Evolutionary conservation across 225 moss, liverwort and hornwort genomes (phyloP).

Genomic region (Thuidium tamariscinum): DNA sequence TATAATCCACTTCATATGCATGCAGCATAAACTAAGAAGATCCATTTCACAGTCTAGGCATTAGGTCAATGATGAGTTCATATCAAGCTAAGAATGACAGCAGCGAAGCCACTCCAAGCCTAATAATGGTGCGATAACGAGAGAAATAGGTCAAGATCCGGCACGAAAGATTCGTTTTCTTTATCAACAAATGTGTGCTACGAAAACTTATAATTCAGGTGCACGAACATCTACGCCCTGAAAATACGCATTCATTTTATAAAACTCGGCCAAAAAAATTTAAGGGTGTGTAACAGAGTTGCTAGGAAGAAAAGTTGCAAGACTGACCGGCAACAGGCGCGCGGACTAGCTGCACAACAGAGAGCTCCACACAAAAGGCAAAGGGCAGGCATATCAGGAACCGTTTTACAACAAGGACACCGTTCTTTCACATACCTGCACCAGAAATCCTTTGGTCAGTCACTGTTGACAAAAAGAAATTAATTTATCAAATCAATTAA

Average conservation of each 20-base stretch:
- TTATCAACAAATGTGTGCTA: neutral
- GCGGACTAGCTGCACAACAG: slow-evolving; percentile 57
- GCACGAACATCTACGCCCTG: neutral
- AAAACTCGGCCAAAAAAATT: neutral
- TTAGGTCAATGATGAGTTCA: neutral
- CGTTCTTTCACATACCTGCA: slow-evolving; percentile 92
- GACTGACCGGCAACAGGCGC: slow-evolving; percentile 64
- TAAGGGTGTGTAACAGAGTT: neutral
- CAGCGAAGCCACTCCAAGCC: neutral
- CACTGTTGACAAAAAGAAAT: neutral
- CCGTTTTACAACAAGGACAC: slow-evolving; percentile 54
- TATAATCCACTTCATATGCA: neutral
- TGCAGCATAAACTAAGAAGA: neutral
- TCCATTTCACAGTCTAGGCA: neutral
- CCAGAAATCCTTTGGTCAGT: neutral
- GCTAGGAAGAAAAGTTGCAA: neutral
- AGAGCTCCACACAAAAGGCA: slow-evolving; percentile 85
- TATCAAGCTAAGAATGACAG: neutral
- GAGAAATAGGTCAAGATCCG: neutral
- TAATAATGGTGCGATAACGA: neutral
- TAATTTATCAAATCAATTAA: neutral
- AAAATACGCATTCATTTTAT: neutral
- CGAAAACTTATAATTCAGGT: neutral
- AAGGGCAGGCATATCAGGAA: slow-evolving; percentile 69
- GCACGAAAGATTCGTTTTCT: neutral